These are phyloP conservation scores for Ophiostoma perfectum DNA, from an alignment of 2,329 filamentous ascomycete species.

Conservation along the genomic window DNA sequence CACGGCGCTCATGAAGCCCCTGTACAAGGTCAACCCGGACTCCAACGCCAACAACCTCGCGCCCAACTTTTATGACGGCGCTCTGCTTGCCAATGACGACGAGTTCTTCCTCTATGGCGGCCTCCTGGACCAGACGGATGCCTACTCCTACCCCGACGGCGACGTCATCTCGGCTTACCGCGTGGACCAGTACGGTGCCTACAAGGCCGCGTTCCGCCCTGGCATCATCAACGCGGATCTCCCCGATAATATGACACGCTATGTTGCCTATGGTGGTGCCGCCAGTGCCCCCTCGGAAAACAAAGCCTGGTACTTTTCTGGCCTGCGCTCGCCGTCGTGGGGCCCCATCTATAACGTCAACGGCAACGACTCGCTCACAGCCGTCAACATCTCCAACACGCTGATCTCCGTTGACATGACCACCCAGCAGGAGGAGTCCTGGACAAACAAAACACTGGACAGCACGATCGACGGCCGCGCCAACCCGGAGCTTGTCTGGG, in stretches of 20 bases:
- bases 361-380: constrained; percentile 35
- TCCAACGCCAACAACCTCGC: constrained; percentile 45
- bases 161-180: constrained; percentile 49
- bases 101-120: constrained; percentile 63
- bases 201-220: constrained; percentile 39
- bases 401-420: constrained; percentile 59
- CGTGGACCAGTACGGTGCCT: constrained; percentile 46
- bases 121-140: constrained; percentile 36
- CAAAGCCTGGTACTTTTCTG: constrained; percentile 65
- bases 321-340: constrained; percentile 47
- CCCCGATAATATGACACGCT: constrained; percentile 48
- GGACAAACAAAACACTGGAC: constrained; percentile 54
- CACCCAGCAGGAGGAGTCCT: constrained; percentile 44
- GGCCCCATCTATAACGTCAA: constrained; percentile 43
- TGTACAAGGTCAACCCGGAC: constrained; percentile 44
- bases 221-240: constrained; percentile 43
- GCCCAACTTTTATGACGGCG: constrained; percentile 57
- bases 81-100: constrained; percentile 58
- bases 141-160: constrained; percentile 37
- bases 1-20: constrained; percentile 44
- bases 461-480: constrained; percentile 49
- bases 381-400: constrained; percentile 46
- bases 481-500: constrained; percentile 63
- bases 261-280: constrained; percentile 59
- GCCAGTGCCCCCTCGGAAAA: constrained; percentile 65